These are phyloP conservation scores for Carex cristatella DNA, from an alignment of 176 grass and related monocot species.

Conservation along the genomic window DNA sequence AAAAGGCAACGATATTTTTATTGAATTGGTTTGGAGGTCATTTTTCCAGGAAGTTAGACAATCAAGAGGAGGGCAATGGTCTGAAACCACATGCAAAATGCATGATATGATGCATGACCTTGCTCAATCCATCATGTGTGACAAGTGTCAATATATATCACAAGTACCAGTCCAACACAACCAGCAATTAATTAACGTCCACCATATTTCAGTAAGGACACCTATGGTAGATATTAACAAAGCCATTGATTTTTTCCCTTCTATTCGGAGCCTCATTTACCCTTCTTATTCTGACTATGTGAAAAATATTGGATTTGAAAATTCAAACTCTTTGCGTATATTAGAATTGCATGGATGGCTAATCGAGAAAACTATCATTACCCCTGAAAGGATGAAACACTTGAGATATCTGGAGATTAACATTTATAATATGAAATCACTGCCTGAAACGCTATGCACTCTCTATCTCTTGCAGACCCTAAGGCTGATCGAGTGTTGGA, in stretches of 20 bases:
- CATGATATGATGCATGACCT: constrained; percentile 31
- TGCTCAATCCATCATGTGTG: not conserved
- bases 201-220: not conserved
- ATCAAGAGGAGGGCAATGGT: not conserved
- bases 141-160: not conserved
- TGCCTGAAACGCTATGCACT: not conserved
- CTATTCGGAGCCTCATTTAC: not conserved
- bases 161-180: constrained; percentile 1
- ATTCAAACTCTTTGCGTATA: constrained; percentile 3
- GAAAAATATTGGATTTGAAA: constrained; percentile 21
- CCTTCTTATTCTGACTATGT: not conserved
- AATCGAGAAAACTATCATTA: not conserved
- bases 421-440: no score
- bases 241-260: not conserved
- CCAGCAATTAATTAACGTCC: not conserved
- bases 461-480: constrained; percentile 8
- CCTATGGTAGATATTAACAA: not conserved
- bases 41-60: constrained; percentile 10
- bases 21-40: constrained; percentile 22
- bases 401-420: constrained; percentile 19
- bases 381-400: constrained; percentile 5
- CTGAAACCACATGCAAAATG: not conserved
- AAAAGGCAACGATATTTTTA: constrained; percentile 8
- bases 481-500: not conserved
- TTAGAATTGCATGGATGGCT: not conserved